These are phyloP conservation scores for Thielaviopsis euricoi DNA, from an alignment of 2,329 filamentous ascomycete species.

Conservation along the genomic window DNA sequence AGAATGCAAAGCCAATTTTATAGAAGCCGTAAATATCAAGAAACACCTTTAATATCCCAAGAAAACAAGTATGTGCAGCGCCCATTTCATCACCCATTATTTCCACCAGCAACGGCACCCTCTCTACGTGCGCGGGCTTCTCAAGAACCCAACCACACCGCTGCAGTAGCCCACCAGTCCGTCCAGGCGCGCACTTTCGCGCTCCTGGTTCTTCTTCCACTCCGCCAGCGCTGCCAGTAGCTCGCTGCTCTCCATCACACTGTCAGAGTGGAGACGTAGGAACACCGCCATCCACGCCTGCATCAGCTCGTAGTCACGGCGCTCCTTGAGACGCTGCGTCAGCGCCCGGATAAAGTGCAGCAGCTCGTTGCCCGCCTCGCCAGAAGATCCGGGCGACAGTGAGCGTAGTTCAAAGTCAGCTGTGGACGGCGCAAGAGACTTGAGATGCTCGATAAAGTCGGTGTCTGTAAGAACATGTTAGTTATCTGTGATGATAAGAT, in stretches of 20 bases:
- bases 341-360: constrained; percentile 67
- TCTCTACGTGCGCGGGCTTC: constrained; percentile 39
- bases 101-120: neutral
- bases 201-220: constrained; percentile 59
- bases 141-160: constrained; percentile 70
- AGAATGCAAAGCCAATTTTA: too few species aligned
- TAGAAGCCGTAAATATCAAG: too few species aligned
- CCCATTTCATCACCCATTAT: neutral
- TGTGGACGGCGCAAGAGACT: constrained; percentile 64
- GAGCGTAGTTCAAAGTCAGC: constrained; percentile 86
- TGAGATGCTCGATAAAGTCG: constrained; percentile 61
- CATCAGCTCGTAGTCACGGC: constrained; percentile 78
- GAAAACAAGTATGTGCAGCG: too few species aligned
- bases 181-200: constrained; percentile 54
- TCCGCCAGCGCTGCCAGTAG: constrained; percentile 43
- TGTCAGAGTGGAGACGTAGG: constrained; percentile 55
- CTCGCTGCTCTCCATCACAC: constrained; percentile 31
- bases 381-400: constrained; percentile 31
- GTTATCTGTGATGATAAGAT: constrained; percentile 8
- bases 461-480: constrained; percentile 29
- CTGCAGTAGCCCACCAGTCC: constrained; percentile 73
- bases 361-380: constrained; percentile 48
- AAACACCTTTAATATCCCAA: too few species aligned
- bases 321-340: constrained; percentile 48
- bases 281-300: constrained; percentile 98